Base-by-base conservation (phyloP, 768 basidiomycete species). In the Termitomyces titanicus region DNA sequence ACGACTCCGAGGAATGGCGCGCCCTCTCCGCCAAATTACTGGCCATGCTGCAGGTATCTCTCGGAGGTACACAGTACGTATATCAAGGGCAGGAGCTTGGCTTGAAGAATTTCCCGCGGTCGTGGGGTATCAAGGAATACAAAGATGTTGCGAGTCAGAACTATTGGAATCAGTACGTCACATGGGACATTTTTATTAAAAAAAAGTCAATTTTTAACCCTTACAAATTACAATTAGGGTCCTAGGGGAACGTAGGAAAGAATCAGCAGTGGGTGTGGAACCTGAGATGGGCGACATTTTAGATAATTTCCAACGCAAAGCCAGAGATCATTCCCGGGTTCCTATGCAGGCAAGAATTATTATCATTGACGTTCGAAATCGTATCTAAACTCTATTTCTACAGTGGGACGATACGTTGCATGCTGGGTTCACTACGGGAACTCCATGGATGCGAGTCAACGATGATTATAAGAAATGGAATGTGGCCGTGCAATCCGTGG, bases 71-170 rank as follows among this genome's bases (percentile, higher is more conserved):
- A 18, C 68, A 84, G 57, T 91, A 84, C 65, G 73, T 92, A 11
- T 91, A 84, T 64, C 86, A 91, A 70, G 89, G 88, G 6, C 76
- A 90, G 66, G 90, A 91, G 63, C 75, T 91, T 0, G 88, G 82
- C 0, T 70, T 86, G 66, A 80, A 76, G 66, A 86, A 86, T 54
- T 81, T 85, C 58, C 83, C 85, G 17, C 64, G 73, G 46, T 63
- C 68, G 15, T 91, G 88, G 88, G 80, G 79, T 0, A 74, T 88
- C 22, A 84, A 88, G 53, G 85, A 88, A 62, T 91, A 89, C 68
- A 84, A 84, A 63, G 89, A 89, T 51, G 77, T 86, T 38, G 83
- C 83, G 34, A 74, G 82, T 4, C 74, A 77, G 58, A 86, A 84
- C 61, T 83, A 78, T 60, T 86, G 80, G 75, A 71, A 76, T 2